phyloP scores from a whole-genome alignment of 305 asterid genomes.

The Stenogyne calaminthoides region DNA sequence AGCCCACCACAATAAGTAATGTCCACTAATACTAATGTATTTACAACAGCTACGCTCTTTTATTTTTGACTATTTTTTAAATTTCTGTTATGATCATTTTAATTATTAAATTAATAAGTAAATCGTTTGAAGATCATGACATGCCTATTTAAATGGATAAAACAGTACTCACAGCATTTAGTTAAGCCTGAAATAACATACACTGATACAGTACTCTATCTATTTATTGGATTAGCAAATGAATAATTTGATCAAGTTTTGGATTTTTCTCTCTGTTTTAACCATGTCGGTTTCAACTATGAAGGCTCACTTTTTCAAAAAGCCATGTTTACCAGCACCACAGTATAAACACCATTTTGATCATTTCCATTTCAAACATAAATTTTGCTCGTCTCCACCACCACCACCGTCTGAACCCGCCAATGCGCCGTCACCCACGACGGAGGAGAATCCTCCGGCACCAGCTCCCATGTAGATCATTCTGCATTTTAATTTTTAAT shows the following conservation, averaged over 20 bases:
- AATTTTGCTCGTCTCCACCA: neutral
- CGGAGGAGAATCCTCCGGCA: neutral
- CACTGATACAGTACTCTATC: no score
- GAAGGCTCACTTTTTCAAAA: neutral
- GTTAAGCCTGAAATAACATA: neutral
- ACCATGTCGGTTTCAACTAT: neutral
- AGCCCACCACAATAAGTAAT: no score
- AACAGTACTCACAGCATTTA: neutral
- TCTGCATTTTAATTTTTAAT: neutral
- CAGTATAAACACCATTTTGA: neutral
- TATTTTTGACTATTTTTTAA: neutral
- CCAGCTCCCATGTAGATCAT: constrained; percentile 9
- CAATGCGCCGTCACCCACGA: neutral
- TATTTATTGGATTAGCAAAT: neutral
- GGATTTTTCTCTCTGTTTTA: neutral
- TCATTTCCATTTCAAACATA: neutral
- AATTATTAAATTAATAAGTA: constrained; percentile 2
- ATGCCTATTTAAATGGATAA: constrained; percentile 12
- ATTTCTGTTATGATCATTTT: neutral
- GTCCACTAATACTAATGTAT: no score
- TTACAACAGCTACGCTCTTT: neutral
- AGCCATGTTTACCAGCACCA: neutral
- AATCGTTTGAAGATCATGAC: neutral
- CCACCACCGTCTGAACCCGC: neutral
- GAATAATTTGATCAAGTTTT: neutral